Base-by-base conservation (phyloP, 345 rosid genomes). In the Sisymbrium irio region DNA sequence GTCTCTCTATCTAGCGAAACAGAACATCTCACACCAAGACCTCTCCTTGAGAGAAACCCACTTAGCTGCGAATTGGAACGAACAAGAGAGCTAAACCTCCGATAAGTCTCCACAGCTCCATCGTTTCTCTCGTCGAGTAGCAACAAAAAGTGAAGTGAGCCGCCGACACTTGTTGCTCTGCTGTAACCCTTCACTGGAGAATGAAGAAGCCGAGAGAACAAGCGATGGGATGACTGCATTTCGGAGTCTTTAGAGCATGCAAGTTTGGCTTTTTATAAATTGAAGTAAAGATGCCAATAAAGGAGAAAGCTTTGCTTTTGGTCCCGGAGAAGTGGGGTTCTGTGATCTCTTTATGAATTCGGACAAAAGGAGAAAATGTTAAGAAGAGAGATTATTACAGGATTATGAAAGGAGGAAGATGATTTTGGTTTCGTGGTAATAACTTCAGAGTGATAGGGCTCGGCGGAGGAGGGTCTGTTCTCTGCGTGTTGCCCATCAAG, bases 181-280 rank as follows among this genome's bases (percentile, higher is more conserved):
- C 49, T 65, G 63, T 72, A 55, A 66, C 69, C 5, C 62, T 60
- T 81, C 37, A 72, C 78, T 19, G 78, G 78, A 44, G 85, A 81
- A 11, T 67, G 82, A 65, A 79, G 80, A 3, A 87, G 78, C 55
- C 89, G 89, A 74, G 85, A 81, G 64, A 91, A 57, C 27, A 85
- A 54, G 36, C 84, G 80, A 40, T 76, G 66, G 47, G 87, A 78
- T 41, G 83, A 59, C 75, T 78, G 88, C 92, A 88, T 85, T 73
- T 73, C 72, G 35, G 74, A 36, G 74, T 42, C 46, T 59, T 33
- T 0, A 67, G 46, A 53, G 17, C 79, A 75, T 75, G 63, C 47
- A 67, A 67, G 67, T 59, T 2, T 27, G 28, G 11, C 0, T 51
- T 27, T 47, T 25, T 45, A 9, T 8, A 35, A 58, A 35, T n/a